These are phyloP conservation scores for Candida piceae DNA, from an alignment of 805 yeast species.

Conservation along the genomic window DNA sequence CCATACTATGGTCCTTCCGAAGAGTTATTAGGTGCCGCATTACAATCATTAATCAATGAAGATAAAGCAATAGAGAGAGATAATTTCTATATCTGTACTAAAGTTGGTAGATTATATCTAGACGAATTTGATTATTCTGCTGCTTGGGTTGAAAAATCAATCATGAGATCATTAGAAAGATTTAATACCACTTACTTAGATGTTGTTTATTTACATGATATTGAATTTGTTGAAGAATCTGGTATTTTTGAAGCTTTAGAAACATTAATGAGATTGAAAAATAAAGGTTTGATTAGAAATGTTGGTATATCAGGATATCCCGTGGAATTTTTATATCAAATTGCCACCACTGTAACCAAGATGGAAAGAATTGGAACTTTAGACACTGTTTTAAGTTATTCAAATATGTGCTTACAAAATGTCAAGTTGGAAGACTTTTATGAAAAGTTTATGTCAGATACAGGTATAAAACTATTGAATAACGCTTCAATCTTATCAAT, in stretches of 20 bases:
- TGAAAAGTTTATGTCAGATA: constrained; percentile 44
- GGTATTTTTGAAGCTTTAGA: constrained; percentile 58
- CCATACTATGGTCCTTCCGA: constrained; percentile 94
- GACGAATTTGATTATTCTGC: constrained; percentile 74
- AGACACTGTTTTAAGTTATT: constrained; percentile 75
- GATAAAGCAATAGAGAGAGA: constrained; percentile 49
- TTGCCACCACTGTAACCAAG: constrained; percentile 37
- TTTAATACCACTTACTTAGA: constrained; percentile 69
- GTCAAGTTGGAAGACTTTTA: constrained; percentile 42
- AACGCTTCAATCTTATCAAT: constrained; percentile 86
- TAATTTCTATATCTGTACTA: constrained; percentile 67
- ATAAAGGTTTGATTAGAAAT: constrained; percentile 54
- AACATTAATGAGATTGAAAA: constrained; percentile 54
- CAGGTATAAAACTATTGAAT: constrained; percentile 53
- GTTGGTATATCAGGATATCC: constrained; percentile 90
- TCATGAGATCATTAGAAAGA: constrained; percentile 61
- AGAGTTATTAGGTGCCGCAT: constrained; percentile 61
- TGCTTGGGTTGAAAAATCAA: constrained; percentile 53
- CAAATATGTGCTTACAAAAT: constrained; percentile 81
- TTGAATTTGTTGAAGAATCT: constrained; percentile 65
- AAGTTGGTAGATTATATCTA: constrained; percentile 71
- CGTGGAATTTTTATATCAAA: constrained; percentile 54
- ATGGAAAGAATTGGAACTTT: constrained; percentile 50
- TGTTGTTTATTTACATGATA: constrained; percentile 81
- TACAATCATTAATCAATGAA: constrained; percentile 32